Conservation (phyloP, 2,329 filamentous ascomycete species). For the Aspergillus amoenus region DNA sequence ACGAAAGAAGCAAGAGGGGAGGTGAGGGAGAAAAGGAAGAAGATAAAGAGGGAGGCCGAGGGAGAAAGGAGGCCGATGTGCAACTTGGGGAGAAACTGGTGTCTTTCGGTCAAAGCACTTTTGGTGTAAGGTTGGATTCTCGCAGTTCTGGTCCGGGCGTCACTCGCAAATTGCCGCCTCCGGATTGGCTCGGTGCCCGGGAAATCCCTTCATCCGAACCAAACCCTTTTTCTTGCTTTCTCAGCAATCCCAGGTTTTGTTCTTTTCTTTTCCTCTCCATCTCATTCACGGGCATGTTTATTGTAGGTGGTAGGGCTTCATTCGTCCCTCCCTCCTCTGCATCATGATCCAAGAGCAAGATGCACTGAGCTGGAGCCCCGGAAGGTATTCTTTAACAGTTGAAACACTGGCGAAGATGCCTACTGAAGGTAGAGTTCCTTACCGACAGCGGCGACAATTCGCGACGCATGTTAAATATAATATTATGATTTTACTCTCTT, state of each 20-base stretch:
- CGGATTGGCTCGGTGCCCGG: slow-evolving; percentile 41
- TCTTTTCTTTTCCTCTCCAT: slow-evolving; percentile 45
- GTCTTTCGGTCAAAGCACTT: slow-evolving; percentile 27
- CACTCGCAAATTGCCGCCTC: slow-evolving; percentile 38
- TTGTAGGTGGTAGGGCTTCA: slow-evolving; percentile 59
- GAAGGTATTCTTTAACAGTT: slow-evolving; percentile 41
- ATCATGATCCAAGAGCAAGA: slow-evolving; percentile 60
- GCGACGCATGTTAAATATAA: background rate
- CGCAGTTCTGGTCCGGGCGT: slow-evolving; percentile 27
- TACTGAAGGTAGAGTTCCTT: slow-evolving; percentile 64
- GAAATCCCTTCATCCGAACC: slow-evolving; percentile 29
- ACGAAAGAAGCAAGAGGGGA: background rate
- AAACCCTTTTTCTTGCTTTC: slow-evolving; percentile 20
- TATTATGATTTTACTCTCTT: background rate
- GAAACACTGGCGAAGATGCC: slow-evolving; percentile 26
- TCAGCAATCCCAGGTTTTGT: slow-evolving; percentile 16
- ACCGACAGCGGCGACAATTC: slow-evolving; percentile 63
- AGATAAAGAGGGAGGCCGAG: slow-evolving; percentile 5
- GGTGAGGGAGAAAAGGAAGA: background rate
- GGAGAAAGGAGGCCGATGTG: slow-evolving; percentile 20
- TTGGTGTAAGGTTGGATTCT: slow-evolving; percentile 31
- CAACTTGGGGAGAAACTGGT: slow-evolving; percentile 22
- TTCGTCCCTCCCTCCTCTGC: slow-evolving; percentile 59
- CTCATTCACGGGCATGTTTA: slow-evolving; percentile 61
- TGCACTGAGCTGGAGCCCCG: slow-evolving; percentile 66